Base-by-base conservation (phyloP, 306 rosid species). In the Cucurbita moschata region DNA sequence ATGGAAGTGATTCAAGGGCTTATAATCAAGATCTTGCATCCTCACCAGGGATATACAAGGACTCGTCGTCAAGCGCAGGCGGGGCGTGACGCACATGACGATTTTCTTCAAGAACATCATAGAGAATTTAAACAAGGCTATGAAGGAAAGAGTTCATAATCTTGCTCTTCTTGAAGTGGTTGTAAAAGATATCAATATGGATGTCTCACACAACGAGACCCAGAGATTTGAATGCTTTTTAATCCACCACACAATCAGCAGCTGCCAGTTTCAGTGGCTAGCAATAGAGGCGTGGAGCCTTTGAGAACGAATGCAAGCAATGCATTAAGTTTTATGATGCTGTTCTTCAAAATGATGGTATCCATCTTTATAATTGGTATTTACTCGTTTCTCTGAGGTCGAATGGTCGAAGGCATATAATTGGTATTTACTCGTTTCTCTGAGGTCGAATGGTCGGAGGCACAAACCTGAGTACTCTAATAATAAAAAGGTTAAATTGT, bases 301-400 rank as follows among this genome's bases (percentile, higher is more conserved):
- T 96, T 94, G 51, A 94, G 99, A 74, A 94, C 86, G 97, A 94
- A 62, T 94, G 97, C 90, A 94, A 87, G 81, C 97, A 89, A 75
- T 94, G 99, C 65, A 85, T 85, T 74, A 91, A 89, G 82, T 91
- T 91, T 80, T 89, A 91, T 70, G 99, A 94, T 73, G 97, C 91
- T 59, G 96, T 94, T 80, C 95, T 91, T 84, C 89, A 90, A 51
- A 72, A 77, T 72, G 85, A 79, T 43, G 92, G 81, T 61, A 74
- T 83, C 35, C 35, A 30, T 30, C 1, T 30, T 30, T 30, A 3
- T 30, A 30, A 30, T 30, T 30, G 35, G 35, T 30, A 30, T 30
- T 30, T 30, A 30, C 35, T 30, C 35, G 4, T 30, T 30, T 3
- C 35, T 2, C 2, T 30, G 35, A 30, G 35, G 35, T 30, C 4